Base-by-base conservation (phyloP, 225 moss, liverwort and hornwort genomes). In the Rhytidiadelphus loreus region DNA sequence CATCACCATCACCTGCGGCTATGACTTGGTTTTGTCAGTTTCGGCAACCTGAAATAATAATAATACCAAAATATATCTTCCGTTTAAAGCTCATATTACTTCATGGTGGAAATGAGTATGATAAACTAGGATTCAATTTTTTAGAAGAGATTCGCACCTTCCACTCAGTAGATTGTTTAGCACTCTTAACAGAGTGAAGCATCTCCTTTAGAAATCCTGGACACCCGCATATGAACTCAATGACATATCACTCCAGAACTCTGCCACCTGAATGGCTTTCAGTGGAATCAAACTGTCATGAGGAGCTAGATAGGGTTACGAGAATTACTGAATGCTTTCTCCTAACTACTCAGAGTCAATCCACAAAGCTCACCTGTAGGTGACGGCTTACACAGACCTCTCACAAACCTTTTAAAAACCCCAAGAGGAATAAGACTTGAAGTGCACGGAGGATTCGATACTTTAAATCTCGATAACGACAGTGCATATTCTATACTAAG, bases 201-300 rank as follows among this genome's bases (percentile, higher is more conserved):
- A 99, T 97, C 82, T 99, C 99, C 87, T 92, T 74, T 8, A 99
- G 93, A 88, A 97, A 86, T 83, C 96, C 98, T 97, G 91, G 73
- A 93, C 82, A 91, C 82, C 83, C 84, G 76, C 24, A 65, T 29
- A 86, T 15, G 26, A 64, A 77, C 39, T 56, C 80, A 64, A 39
- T 57, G 86, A 24, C 21, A 43, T 62, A 52, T 85, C 56, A 83
- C 66, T 81, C 59, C 52, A 55, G 28, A 79, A 72, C 77, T 82
- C 44, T 65, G 64, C 72, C 77, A 52, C 52, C 52, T 52, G 52
- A 52, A 52, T 52, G 72, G 87, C 20, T 85, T 81, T 87, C 78
- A 87, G 53, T 52, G 55, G 46, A 83, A 82, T 25, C 86, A 90
- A 82, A 68, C 77, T 75, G 71, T 66, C 56, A 15, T 57, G 78